A percentile compares a stretch with the other conserved stretches of the same genome.
These are phyloP conservation scores for Amanita fuliginea DNA, from an alignment of 768 basidiomycete species.

Conservation along the genomic window DNA sequence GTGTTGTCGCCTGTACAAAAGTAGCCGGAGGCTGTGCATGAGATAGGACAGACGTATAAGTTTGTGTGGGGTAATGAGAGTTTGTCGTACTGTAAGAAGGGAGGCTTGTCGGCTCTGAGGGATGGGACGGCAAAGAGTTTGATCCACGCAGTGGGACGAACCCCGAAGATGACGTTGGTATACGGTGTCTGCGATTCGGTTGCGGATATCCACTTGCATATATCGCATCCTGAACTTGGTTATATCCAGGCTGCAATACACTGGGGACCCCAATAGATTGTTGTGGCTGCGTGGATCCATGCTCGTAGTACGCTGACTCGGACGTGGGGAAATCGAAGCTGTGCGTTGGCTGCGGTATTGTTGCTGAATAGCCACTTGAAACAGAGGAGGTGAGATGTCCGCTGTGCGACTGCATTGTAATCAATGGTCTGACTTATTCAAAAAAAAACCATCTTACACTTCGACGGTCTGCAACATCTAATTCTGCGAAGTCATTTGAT, in stretches of 20 bases:
- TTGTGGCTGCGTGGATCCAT: slow-evolving; percentile 14
- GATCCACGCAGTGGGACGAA: slow-evolving; percentile 48
- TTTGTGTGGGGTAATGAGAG: slow-evolving; percentile 24
- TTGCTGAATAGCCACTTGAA: slow-evolving; percentile 18
- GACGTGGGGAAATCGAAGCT: slow-evolving; percentile 27
- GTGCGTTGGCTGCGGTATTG: slow-evolving; percentile 23
- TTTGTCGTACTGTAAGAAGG: slow-evolving; percentile 32
- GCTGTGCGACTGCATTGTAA: slow-evolving; percentile 5
- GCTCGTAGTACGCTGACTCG: slow-evolving; percentile 29
- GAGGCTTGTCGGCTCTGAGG: slow-evolving; percentile 24
- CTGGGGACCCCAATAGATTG: background rate
- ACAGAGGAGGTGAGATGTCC: slow-evolving; percentile 26
- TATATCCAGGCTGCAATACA: slow-evolving; percentile 15
- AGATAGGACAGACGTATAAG: slow-evolving; percentile 7
- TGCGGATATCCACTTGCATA: slow-evolving; percentile 24
- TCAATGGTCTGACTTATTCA: background rate
- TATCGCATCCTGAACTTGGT: slow-evolving; percentile 21
- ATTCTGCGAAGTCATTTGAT: slow-evolving; percentile 55
- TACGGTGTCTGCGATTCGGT: slow-evolving; percentile 40
- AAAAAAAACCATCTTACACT: slow-evolving; percentile 12
- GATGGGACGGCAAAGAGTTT: slow-evolving; percentile 22
- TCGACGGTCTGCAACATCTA: slow-evolving; percentile 43
- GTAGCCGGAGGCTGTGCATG: slow-evolving; percentile 13
- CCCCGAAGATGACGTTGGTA: slow-evolving; percentile 57
- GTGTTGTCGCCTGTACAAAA: slow-evolving; percentile 6